Evolutionary conservation across 2,329 filamentous ascomycete species (phyloP).

Genomic region (Setomelanomma holmii): DNA sequence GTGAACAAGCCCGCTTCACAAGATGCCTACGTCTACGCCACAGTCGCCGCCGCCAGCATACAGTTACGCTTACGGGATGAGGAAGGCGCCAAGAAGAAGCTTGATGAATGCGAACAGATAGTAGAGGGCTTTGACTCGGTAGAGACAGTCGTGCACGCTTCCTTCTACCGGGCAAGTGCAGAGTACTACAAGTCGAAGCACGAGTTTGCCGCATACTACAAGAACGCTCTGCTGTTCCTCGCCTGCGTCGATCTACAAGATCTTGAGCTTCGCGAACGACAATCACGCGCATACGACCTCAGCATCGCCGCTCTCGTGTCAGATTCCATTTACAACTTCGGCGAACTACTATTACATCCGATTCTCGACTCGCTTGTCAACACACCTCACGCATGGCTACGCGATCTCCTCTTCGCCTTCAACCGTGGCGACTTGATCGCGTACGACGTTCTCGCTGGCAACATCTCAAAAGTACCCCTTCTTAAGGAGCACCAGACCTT

Average conservation of each 20-base stretch:
- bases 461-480: conserved; percentile 80
- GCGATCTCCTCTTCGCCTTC: conserved; percentile 95
- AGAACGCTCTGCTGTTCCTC: conserved; percentile 95
- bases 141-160: conserved; percentile 92
- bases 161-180: conserved; percentile 94
- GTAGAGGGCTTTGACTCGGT: conserved; percentile 93
- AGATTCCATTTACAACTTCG: conserved; percentile 98
- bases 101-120: conserved; percentile 86
- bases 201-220: conserved; percentile 96
- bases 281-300: conserved; percentile 87
- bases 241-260: conserved; percentile 88
- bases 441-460: conserved; percentile 81
- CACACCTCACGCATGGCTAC: conserved; percentile 83
- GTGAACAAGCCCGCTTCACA: conserved; percentile 92
- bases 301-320: conserved; percentile 91
- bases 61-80: conserved; percentile 82
- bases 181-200: conserved; percentile 91
- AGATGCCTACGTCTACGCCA: conserved; percentile 94
- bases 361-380: conserved; percentile 85
- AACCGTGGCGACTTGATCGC: conserved; percentile 91
- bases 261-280: conserved; percentile 76
- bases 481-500: conserved; percentile 81
- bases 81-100: conserved; percentile 82
- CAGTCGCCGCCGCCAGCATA: conserved; percentile 85
- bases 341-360: conserved; percentile 95